Evolutionary conservation across 257 asterid species (phyloP).

Genomic region (Gynochthodes officinalis): DNA sequence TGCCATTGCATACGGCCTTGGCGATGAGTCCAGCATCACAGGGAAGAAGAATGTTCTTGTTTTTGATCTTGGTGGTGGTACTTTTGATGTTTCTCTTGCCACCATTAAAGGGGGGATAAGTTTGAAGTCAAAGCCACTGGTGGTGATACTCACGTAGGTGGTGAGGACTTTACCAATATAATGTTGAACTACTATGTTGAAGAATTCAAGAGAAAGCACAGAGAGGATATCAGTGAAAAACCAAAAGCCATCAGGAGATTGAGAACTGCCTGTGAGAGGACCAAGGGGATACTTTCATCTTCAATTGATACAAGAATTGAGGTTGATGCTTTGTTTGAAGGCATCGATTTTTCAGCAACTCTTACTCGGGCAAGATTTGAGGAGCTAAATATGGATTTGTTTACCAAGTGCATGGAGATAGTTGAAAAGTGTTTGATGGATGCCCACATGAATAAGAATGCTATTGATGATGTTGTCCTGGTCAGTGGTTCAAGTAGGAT

Average conservation of each 20-base stretch:
- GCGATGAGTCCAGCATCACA: background rate
- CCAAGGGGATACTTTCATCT: background rate
- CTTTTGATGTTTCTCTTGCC: background rate
- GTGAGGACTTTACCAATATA: background rate
- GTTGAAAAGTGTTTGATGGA: background rate
- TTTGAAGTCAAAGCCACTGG: background rate
- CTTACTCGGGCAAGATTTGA: background rate
- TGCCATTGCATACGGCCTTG: background rate
- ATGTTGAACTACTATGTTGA: background rate
- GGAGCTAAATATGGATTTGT: background rate
- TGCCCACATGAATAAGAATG: background rate
- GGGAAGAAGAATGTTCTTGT: background rate
- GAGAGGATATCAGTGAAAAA: background rate
- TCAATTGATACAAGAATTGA: background rate
- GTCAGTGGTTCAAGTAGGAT: background rate
- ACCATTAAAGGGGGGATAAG: background rate
- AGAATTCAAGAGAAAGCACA: background rate
- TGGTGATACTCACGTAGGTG: background rate
- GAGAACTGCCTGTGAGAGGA: constrained; percentile 5
- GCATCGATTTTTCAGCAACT: background rate
- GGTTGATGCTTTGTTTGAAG: background rate
- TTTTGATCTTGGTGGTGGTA: background rate
- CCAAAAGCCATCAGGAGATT: background rate
- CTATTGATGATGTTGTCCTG: background rate
- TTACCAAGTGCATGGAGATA: background rate